phyloP scores from a whole-genome alignment of 1,284 basidiomycete genomes.

The Omphalotus olearius region DNA sequence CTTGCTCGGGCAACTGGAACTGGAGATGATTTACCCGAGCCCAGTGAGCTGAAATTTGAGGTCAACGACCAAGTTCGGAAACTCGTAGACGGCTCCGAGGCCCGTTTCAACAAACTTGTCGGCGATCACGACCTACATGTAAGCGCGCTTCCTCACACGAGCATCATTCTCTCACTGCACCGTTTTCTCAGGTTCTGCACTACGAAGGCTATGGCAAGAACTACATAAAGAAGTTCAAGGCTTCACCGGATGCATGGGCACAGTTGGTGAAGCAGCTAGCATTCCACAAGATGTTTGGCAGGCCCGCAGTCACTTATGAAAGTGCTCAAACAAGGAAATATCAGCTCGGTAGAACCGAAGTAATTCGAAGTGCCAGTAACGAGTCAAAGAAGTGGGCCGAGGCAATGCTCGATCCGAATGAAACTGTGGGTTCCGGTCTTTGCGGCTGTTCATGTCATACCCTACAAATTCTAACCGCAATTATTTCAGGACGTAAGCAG shows the following conservation, averaged over 20 bases:
- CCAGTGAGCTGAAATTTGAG: conserved; percentile 71
- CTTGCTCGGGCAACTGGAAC: conserved; percentile 38
- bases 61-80: conserved; percentile 56
- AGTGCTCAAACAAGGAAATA: conserved; percentile 93
- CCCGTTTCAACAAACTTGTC: conserved; percentile 77
- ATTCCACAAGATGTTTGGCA: conserved; percentile 81
- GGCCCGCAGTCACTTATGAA: conserved; percentile 89
- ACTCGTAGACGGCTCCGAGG: conserved; percentile 53
- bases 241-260: conserved; percentile 92
- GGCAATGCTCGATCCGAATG: conserved; percentile 73
- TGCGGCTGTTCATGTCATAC: neutral
- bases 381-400: conserved; percentile 87
- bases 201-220: conserved; percentile 93
- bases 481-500: conserved; percentile 55
- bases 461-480: neutral
- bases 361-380: conserved; percentile 81
- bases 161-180: neutral
- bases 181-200: conserved; percentile 58
- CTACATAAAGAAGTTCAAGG: conserved; percentile 84
- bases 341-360: conserved; percentile 90
- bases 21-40: conserved; percentile 45
- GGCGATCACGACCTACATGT: conserved; percentile 80
- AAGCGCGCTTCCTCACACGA: conserved; percentile 18
- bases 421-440: conserved; percentile 38
- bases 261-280: conserved; percentile 97